Percentiles rank a stretch among this genome's conserved stretches.
phyloP scores from a whole-genome alignment of 163 green algal species.

The Picocystis sp. region DNA sequence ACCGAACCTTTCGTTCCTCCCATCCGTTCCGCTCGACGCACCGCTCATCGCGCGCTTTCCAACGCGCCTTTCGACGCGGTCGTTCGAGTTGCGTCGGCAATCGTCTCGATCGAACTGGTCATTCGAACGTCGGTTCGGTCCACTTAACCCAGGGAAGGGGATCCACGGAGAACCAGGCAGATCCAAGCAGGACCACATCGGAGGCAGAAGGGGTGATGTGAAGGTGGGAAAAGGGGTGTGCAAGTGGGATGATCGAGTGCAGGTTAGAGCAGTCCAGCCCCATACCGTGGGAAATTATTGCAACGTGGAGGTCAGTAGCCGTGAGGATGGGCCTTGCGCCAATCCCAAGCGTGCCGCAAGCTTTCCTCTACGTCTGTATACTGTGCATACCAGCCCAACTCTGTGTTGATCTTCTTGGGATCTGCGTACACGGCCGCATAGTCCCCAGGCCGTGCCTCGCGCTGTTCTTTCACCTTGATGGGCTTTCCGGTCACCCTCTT shows the following conservation, averaged over 20 bases:
- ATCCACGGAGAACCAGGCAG: no score
- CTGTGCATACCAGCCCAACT: constrained; percentile 37
- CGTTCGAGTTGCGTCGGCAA: not conserved
- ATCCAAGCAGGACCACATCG: no score
- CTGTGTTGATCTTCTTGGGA: constrained; percentile 28
- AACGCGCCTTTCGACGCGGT: not conserved
- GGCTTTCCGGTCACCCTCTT: constrained; percentile 28
- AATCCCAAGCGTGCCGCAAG: constrained; percentile 41
- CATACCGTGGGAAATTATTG: not conserved
- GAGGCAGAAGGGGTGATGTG: no score
- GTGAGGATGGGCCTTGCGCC: constrained; percentile 29
- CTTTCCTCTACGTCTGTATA: constrained; percentile 41
- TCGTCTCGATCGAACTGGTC: no score
- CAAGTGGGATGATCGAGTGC: no score
- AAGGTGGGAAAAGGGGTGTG: no score
- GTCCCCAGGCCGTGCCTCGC: constrained; percentile 38
- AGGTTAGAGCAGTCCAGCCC: no score
- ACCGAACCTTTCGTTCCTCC: no score
- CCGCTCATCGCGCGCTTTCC: not conserved
- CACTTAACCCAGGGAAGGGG: no score
- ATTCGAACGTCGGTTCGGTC: no score
- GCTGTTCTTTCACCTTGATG: constrained; percentile 31
- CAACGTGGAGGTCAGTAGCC: constrained; percentile 22
- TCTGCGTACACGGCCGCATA: constrained; percentile 46
- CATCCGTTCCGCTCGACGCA: not conserved